Percentiles rank a stretch among this genome's conserved stretches.
Conservation (phyloP, 1,139 yeast genomes). For the Casaregolazyma lundiana region DNA sequence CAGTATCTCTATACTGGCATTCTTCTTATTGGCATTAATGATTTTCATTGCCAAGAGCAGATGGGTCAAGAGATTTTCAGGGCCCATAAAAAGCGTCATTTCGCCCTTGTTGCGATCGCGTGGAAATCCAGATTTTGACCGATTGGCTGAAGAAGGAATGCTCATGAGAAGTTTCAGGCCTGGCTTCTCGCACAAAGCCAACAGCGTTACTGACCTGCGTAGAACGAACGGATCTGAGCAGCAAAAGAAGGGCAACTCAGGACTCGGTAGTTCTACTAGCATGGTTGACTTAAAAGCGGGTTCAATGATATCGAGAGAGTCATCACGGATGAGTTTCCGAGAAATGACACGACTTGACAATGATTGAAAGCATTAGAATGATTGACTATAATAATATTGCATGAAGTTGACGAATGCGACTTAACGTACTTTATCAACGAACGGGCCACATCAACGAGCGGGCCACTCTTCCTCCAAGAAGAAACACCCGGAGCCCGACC, state of each 20-base stretch:
- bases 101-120: slow-evolving; percentile 8
- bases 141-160: slow-evolving; percentile 18
- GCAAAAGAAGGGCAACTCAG: slow-evolving; percentile 10
- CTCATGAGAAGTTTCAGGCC: slow-evolving; percentile 13
- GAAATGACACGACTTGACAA: not conserved
- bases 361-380: not conserved
- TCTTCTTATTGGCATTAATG: slow-evolving; percentile 3
- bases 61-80: slow-evolving; percentile 6
- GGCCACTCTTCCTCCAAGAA: too few species aligned
- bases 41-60: slow-evolving; percentile 10
- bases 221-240: not conserved
- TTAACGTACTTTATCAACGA: too few species aligned
- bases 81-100: not conserved
- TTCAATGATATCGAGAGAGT: slow-evolving; percentile 9
- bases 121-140: slow-evolving; percentile 8
- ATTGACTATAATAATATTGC: not conserved
- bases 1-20: not conserved
- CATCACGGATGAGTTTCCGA: slow-evolving; percentile 8
- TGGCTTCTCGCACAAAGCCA: slow-evolving; percentile 12
- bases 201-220: slow-evolving; percentile 10
- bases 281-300: slow-evolving; percentile 25
- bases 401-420: too few species aligned
- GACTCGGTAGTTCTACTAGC: slow-evolving; percentile 26
- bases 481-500: too few species aligned
- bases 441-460: too few species aligned